phyloP scores from a whole-genome alignment of 2,329 filamentous ascomycete species.

The Aquanectria penicillioides region DNA sequence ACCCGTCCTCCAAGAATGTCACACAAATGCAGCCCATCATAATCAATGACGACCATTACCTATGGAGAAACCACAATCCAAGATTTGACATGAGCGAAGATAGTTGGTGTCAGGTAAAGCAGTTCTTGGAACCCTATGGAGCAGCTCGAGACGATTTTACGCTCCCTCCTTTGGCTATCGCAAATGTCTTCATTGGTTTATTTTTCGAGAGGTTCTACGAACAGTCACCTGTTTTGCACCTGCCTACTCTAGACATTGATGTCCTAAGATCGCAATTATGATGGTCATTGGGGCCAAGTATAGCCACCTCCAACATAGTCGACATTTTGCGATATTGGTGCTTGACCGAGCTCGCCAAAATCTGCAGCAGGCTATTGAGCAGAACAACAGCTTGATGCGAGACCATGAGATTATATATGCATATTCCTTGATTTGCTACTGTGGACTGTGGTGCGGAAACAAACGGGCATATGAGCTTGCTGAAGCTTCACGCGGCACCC shows the following conservation, averaged over 20 bases:
- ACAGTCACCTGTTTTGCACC: constrained; percentile 1
- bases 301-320: background rate
- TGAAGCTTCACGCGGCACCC: background rate
- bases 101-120: background rate
- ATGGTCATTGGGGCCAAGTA: constrained; percentile 8
- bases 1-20: background rate
- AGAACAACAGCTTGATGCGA: background rate
- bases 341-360: constrained; percentile 1
- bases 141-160: background rate
- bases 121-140: background rate
- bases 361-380: background rate
- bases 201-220: constrained; percentile 1
- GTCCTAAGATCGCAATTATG: background rate
- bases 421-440: background rate
- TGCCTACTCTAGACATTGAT: background rate
- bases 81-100: background rate
- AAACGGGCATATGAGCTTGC: constrained; percentile 1
- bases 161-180: background rate
- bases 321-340: background rate
- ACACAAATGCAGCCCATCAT: background rate
- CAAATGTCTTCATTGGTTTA: background rate
- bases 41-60: background rate
- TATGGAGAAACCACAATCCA: background rate
- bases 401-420: background rate
- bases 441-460: constrained; percentile 2